Evolutionary conservation across 345 rosid genomes (phyloP).

Genomic region (Aquilaria sinensis): DNA sequence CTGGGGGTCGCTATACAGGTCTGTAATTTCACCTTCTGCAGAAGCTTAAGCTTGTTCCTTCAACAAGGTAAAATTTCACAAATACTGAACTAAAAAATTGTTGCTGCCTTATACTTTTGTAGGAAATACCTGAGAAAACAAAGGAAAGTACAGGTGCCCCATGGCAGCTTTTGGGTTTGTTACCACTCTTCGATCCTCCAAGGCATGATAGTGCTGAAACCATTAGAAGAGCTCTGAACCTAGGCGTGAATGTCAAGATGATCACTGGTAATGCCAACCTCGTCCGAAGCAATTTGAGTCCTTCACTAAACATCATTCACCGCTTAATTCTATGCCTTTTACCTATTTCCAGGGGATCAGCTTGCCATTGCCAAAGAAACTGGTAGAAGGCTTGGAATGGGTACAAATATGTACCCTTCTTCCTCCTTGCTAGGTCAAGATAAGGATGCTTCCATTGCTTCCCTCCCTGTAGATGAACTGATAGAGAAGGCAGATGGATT

Average conservation of each 20-base stretch:
- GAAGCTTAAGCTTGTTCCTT: background rate
- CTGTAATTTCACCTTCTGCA: conserved; percentile 4
- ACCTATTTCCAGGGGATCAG: conserved; percentile 61
- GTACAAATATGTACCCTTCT: conserved; percentile 95
- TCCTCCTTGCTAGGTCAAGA: conserved; percentile 79
- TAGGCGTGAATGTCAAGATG: conserved; percentile 93
- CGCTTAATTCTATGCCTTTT: conserved; percentile 2
- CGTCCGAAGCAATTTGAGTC: background rate
- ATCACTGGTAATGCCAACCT: conserved; percentile 51
- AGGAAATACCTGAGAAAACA: conserved; percentile 80
- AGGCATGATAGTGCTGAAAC: conserved; percentile 98
- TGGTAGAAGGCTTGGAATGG: conserved; percentile 96
- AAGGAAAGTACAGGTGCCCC: conserved; percentile 79
- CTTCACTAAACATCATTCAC: background rate
- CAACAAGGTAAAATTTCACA: background rate
- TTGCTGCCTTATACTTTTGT: conserved; percentile 13
- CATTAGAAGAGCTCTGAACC: conserved; percentile 82
- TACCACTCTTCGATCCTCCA: conserved; percentile 94
- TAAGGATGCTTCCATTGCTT: conserved; percentile 72
- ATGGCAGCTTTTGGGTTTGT: conserved; percentile 75
- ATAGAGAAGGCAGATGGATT: conserved; percentile 97
- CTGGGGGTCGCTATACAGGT: conserved; percentile 94
- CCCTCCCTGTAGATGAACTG: conserved; percentile 81
- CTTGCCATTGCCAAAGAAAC: conserved; percentile 96
- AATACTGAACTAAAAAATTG: background rate